phyloP scores from a whole-genome alignment of 176 grass and related monocot genomes.

The Typha latifolia region DNA sequence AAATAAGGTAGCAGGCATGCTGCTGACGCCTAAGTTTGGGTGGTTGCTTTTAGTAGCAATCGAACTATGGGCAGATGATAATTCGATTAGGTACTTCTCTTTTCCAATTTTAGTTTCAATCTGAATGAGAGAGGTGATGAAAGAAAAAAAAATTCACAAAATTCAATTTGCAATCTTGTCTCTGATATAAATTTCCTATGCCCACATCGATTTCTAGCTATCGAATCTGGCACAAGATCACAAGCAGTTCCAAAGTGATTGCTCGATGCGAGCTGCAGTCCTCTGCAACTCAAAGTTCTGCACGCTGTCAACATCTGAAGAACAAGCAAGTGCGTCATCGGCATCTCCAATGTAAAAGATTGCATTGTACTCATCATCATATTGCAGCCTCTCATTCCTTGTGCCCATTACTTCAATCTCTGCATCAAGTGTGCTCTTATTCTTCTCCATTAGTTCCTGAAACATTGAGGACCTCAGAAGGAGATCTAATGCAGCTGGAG shows the following conservation, averaged over 20 bases:
- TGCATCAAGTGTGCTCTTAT: slow-evolving; percentile 1
- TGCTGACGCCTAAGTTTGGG: no score
- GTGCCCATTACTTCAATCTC: neutral
- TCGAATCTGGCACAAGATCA: slow-evolving; percentile 1
- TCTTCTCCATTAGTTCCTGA: slow-evolving; percentile 43
- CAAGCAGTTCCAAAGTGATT: slow-evolving; percentile 36
- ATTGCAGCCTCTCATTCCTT: neutral
- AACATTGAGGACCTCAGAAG: slow-evolving; percentile 51
- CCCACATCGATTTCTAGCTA: neutral
- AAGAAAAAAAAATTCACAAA: neutral
- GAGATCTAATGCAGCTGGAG: slow-evolving; percentile 47
- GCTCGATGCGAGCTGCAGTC: slow-evolving; percentile 29
- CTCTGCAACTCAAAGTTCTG: slow-evolving; percentile 31
- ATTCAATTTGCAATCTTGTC: neutral
- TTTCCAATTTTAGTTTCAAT: neutral
- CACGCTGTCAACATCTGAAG: neutral
- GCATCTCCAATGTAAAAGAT: neutral
- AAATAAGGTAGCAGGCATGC: no score
- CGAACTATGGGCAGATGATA: no score
- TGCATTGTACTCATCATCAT: slow-evolving; percentile 2
- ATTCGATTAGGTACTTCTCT: no score
- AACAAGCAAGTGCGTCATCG: slow-evolving; percentile 22
- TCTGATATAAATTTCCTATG: neutral
- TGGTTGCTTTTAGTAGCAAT: no score
- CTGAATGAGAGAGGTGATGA: neutral